Evolutionary conservation across 2,329 filamentous ascomycete species (phyloP), one percentile per base, ranked within the genome.

Genomic region (Westerdykella sp.): DNA sequence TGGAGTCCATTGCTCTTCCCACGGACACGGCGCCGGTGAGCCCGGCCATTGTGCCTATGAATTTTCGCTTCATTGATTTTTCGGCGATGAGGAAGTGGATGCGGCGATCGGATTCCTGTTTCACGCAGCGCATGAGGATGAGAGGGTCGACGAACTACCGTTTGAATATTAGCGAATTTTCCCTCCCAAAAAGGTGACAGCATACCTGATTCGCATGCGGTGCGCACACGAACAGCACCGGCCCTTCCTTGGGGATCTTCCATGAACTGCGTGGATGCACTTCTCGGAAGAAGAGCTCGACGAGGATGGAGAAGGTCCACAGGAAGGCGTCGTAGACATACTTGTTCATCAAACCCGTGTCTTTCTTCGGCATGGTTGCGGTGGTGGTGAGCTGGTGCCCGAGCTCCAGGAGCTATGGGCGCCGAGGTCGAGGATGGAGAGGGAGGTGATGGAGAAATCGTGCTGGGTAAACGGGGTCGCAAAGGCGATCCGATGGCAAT

Each of bases 201-300:
- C 75, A 47, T 70, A 88, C 85, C 79, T 93, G 88, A 67, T 98
- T 98, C 47, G 91, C 91, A 74, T 98, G 93, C 53, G 93, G 93
- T 42, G 91, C 93, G 36, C 90, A 93, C 54, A 98, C 93, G 60
- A 98, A 93, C 46, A 98, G 87, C 50, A 98, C 80, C 1, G 93
- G 90, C 0, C 90, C 93, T 50, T 81, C 79, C 59, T 85, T 82
- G 36, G 93, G 93, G 36, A 98, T 86, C 68, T 90, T 91, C 89
- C 93, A 98, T 50, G 90, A 87, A 54, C 89, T 89, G 52, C 93
- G 80, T 11, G 93, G 93, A 65, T 97, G 90, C 13, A 98, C 88
- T 70, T 98, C 93, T 55, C 93, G 84, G 74, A 98, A 98, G 79
- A 98, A 98, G 54, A 96, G 81, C 69, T 98, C 93, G 53, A 94